phyloP scores from a whole-genome alignment of 2,329 filamentous ascomycete genomes.

The Trichophyton benhamiae region DNA sequence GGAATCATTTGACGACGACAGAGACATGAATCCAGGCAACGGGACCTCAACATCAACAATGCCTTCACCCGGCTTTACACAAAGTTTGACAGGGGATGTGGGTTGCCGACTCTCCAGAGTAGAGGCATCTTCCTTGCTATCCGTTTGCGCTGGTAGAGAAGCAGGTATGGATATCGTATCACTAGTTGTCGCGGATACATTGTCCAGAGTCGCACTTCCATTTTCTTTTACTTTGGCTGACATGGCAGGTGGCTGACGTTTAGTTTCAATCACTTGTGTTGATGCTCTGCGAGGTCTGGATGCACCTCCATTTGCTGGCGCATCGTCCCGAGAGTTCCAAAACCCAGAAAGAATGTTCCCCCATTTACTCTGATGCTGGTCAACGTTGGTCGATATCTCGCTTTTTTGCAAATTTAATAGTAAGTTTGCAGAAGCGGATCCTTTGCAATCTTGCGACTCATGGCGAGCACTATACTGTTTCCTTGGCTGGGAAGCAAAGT shows the following conservation, averaged over 20 bases:
- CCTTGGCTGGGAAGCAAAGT: conserved; percentile 37
- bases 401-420: conserved; percentile 43
- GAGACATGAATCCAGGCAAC: conserved; percentile 40
- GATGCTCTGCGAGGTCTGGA: background rate
- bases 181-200: background rate
- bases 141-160: background rate
- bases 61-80: conserved; percentile 42
- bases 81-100: conserved; percentile 40
- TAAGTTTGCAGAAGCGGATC: conserved; percentile 43
- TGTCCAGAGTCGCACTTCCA: background rate
- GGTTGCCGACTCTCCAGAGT: conserved; percentile 14
- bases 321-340: conserved; percentile 38
- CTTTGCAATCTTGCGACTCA: conserved; percentile 22
- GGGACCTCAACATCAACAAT: conserved; percentile 50
- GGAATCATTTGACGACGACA: conserved; percentile 36
- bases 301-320: background rate
- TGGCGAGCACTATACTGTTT: conserved; percentile 17
- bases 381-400: conserved; percentile 39
- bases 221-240: background rate
- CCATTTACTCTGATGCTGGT: conserved; percentile 40
- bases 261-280: background rate
- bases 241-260: background rate
- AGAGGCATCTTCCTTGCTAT: background rate
- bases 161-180: conserved; percentile 2
- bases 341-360: conserved; percentile 45